Base-by-base conservation (phyloP, 1,284 basidiomycete species). In the Puccinia brachypodii region DNA sequence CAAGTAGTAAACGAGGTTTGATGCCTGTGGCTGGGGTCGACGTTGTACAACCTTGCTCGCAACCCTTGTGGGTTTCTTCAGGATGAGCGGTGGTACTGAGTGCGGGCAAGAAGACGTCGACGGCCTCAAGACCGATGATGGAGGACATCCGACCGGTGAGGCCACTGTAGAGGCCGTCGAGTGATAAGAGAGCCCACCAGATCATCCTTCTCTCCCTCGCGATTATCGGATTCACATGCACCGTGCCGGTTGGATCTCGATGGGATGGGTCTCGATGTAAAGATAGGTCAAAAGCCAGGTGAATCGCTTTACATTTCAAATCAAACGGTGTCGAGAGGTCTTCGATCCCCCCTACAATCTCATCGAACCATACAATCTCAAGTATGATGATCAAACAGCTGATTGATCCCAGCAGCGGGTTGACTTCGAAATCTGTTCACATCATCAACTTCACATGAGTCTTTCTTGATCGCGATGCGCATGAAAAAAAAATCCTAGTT, bases 111-210 rank as follows among this genome's bases (percentile, higher is more conserved):
- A 74, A 81, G 44, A 81, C 79, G 71, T 81, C 79, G 22, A 74
- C 71, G 60, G 69, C 69, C 62, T 81, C 79, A 2, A 81, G 58
- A 8, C 58, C 71, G 36, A 33, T 47, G 69, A 73, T 74, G 0
- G 69, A 81, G 9, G 69, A 66, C 79, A 74, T 62, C 14, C 71
- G 56, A 33, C 79, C 79, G 44, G 44, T 60, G n/a, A 60, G 71
- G 19, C 79, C 56, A 16, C 60, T 81, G 79, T 81, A 81, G 14
- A 81, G 58, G 14, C 68, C 56, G 44, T 81, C 79, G 47, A 81
- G 64, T n/a, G 79, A 81, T 60, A 81, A 62, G 6, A 81, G 79
- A 40, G 79, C 79, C 79, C 79, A 81, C 79, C 79, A 81, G 71
- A 74, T 33, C 42, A 81, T 60, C 58, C 79, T 36, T 14, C 79